A percentile compares a stretch with the other conserved stretches of the same genome.
Evolutionary conservation across 2,329 filamentous ascomycete genomes (phyloP).

Genomic region (Calonectria multiphialidica): DNA sequence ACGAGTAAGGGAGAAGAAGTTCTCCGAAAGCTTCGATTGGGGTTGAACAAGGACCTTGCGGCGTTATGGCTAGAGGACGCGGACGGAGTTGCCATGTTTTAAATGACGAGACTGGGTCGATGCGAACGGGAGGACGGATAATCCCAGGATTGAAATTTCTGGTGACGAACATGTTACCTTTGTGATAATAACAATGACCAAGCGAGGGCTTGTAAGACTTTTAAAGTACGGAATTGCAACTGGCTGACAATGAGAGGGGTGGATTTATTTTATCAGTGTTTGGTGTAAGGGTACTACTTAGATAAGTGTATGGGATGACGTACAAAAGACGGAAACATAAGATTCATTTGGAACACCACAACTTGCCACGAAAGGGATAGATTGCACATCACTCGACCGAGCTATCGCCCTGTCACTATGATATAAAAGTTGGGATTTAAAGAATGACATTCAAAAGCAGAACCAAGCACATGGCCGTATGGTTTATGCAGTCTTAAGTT

Average conservation of each 20-base stretch:
- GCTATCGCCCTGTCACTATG: not conserved
- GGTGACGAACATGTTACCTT: not conserved
- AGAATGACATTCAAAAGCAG: not conserved
- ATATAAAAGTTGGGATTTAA: not conserved
- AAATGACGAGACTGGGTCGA: slow-evolving; percentile 7
- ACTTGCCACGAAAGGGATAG: not conserved
- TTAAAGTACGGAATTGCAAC: not conserved
- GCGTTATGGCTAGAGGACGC: slow-evolving; percentile 77
- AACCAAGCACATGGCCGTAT: no score
- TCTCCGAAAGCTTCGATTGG: slow-evolving; percentile 78
- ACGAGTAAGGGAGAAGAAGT: slow-evolving; percentile 76
- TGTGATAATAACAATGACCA: slow-evolving; percentile 35
- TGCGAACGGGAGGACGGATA: not conserved
- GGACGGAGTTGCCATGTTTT: slow-evolving; percentile 64
- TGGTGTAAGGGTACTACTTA: slow-evolving; percentile 14
- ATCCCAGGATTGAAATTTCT: not conserved
- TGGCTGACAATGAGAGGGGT: not conserved
- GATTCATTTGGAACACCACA: not conserved
- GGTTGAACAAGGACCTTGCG: slow-evolving; percentile 80
- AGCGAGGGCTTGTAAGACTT: not conserved
- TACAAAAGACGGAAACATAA: slow-evolving; percentile 3
- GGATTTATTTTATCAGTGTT: slow-evolving; percentile 6
- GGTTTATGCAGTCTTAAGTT: no score
- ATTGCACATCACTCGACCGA: no score
- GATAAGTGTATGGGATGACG: slow-evolving; percentile 4